These are phyloP conservation scores for Santalum album DNA, from an alignment of 164 flowering plant genomes.

Conservation along the genomic window DNA sequence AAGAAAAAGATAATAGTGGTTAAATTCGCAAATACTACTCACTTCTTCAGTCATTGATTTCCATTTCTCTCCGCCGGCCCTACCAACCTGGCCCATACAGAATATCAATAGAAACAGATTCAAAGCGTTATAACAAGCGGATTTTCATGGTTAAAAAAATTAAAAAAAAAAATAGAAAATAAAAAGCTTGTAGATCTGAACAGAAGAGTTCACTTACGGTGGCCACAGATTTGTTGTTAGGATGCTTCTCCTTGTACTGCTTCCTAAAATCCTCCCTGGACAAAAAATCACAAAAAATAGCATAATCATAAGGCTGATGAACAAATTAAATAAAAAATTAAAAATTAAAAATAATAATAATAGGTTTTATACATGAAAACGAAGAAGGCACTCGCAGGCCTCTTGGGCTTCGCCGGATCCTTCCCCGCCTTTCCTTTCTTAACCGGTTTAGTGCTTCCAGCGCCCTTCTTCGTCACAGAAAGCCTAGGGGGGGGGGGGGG, in stretches of 20 bases:
- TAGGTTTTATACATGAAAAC: background rate
- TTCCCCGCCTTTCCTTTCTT: conserved; percentile 31
- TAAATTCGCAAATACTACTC: background rate
- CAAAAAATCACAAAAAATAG: too few relatives aligned
- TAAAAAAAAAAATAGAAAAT: too few relatives aligned
- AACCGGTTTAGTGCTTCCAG: conserved; percentile 25
- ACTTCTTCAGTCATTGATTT: background rate
- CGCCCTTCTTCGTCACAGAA: conserved; percentile 37
- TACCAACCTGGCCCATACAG: background rate
- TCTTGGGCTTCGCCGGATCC: conserved; percentile 2
- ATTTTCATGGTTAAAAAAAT: too few relatives aligned
- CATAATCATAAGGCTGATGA: too few relatives aligned
- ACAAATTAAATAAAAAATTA: too few relatives aligned
- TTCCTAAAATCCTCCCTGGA: background rate
- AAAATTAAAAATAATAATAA: too few relatives aligned
- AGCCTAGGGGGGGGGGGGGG: conserved; percentile 29
- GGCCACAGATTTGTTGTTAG: background rate
- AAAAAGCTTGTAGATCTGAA: background rate
- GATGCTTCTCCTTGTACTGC: background rate
- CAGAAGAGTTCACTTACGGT: background rate
- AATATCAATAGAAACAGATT: background rate
- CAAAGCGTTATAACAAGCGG: too few relatives aligned
- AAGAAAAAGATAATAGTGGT: background rate
- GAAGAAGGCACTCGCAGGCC: conserved; percentile 4
- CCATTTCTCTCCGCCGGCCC: background rate